These are phyloP conservation scores for Logfia minima DNA, from an alignment of 129 eudicot genomes.

Conservation along the genomic window DNA sequence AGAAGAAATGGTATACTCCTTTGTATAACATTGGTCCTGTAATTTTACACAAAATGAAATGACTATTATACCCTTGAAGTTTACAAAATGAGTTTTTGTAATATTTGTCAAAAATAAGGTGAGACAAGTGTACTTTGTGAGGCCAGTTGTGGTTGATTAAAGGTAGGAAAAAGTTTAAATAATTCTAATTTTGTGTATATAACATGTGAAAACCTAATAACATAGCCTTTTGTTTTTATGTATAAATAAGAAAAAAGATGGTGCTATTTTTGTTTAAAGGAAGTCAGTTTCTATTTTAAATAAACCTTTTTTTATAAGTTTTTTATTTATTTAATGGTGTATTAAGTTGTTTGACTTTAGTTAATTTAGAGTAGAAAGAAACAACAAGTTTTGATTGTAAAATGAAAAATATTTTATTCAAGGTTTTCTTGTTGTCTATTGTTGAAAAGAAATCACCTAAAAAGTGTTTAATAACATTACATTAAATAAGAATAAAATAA, in stretches of 20 bases:
- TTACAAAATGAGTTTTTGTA: background rate
- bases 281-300: background rate
- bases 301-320: background rate
- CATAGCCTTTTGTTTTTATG: background rate
- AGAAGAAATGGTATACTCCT: conserved; percentile 43
- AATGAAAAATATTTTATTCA: background rate
- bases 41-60: background rate
- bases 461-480: background rate
- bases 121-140: background rate
- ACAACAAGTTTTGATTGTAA: background rate
- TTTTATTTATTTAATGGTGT: background rate
- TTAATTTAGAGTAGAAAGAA: background rate
- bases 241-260: background rate
- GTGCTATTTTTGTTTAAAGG: background rate
- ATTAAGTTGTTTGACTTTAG: background rate
- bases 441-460: background rate
- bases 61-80: background rate
- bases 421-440: background rate
- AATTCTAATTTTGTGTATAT: too few relatives aligned
- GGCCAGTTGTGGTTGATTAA: background rate
- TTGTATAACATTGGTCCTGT: conserved; percentile 44
- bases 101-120: background rate
- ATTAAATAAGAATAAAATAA: background rate
- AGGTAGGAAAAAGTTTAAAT: too few relatives aligned
- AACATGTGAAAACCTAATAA: background rate